Evolutionary conservation across 163 green algal species (phyloP).

Genomic region (Scenedesmus sp.): DNA sequence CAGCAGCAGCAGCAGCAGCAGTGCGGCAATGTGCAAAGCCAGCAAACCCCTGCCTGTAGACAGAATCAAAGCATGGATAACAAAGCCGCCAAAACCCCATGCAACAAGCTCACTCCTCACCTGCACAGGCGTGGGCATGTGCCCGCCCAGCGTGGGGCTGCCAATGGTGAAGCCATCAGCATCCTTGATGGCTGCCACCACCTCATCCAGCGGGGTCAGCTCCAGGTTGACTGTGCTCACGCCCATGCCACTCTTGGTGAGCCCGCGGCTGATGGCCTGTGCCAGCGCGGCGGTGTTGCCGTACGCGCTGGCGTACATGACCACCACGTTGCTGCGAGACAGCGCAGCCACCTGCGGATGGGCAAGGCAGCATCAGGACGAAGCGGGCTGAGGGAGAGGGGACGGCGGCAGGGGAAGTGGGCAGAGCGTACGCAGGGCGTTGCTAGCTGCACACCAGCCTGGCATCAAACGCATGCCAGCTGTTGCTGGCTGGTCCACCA

Average conservation of each 20-base stretch:
- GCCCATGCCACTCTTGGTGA: constrained; percentile 84
- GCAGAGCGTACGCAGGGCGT: no score
- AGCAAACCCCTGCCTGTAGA: no score
- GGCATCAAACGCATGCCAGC: no score
- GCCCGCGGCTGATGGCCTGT: constrained; percentile 78
- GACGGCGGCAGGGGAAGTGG: not conserved
- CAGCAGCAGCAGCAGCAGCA: not conserved
- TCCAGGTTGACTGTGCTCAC: constrained; percentile 95
- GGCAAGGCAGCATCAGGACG: not conserved
- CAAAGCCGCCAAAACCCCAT: no score
- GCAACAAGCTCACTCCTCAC: constrained; percentile 27
- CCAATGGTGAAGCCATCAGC: constrained; percentile 89
- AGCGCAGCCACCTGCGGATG: constrained; percentile 41
- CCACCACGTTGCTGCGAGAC: constrained; percentile 73
- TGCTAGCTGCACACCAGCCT: not conserved
- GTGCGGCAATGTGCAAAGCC: no score
- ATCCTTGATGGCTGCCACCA: constrained; percentile 71
- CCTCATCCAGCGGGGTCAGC: constrained; percentile 74
- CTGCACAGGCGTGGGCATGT: constrained; percentile 94
- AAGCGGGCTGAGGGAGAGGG: not conserved
- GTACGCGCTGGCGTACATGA: constrained; percentile 96
- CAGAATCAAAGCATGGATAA: no score
- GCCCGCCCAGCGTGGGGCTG: constrained; percentile 92
- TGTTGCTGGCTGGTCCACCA: no score
- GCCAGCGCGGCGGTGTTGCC: constrained; percentile 96